Evolutionary conservation across 2,329 filamentous ascomycete species (phyloP).

Genomic region (Chaetothyriales sp.): DNA sequence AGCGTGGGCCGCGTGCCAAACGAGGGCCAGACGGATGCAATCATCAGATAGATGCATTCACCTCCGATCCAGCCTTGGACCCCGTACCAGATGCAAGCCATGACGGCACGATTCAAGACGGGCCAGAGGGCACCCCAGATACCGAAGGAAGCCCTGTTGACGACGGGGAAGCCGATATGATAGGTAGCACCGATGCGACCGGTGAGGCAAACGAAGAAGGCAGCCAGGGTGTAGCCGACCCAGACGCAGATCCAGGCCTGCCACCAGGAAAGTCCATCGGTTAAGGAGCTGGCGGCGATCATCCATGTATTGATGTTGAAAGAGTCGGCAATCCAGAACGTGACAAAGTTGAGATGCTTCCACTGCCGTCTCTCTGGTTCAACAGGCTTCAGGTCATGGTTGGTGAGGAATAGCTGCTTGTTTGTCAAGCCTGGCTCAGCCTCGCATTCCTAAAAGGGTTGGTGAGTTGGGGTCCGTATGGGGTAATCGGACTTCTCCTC

Average conservation of each 20-base stretch:
- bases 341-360: constrained; percentile 26
- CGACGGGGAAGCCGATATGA: constrained; percentile 34
- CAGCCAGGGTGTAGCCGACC: constrained; percentile 27
- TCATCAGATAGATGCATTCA: constrained; percentile 22
- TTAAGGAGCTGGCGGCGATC: constrained; percentile 26
- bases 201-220: constrained; percentile 24
- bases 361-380: constrained; percentile 28
- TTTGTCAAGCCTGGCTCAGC: constrained; percentile 59
- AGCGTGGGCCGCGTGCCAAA: constrained; percentile 31
- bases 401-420: constrained; percentile 34
- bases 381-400: constrained; percentile 29
- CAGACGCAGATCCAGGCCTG: constrained; percentile 29
- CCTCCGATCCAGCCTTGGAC: constrained; percentile 29
- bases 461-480: no score
- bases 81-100: constrained; percentile 33
- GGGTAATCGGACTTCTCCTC: no score
- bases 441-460: constrained; percentile 39
- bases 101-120: constrained; percentile 76
- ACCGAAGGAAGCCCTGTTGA: constrained; percentile 22
- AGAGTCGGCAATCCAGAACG: constrained; percentile 30
- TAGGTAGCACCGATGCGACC: constrained; percentile 29
- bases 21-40: constrained; percentile 24
- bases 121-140: constrained; percentile 59
- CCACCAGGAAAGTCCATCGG: constrained; percentile 30
- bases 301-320: constrained; percentile 28